phyloP scores from a whole-genome alignment of 2,329 filamentous ascomycete genomes.

The Fusarium albidum region DNA sequence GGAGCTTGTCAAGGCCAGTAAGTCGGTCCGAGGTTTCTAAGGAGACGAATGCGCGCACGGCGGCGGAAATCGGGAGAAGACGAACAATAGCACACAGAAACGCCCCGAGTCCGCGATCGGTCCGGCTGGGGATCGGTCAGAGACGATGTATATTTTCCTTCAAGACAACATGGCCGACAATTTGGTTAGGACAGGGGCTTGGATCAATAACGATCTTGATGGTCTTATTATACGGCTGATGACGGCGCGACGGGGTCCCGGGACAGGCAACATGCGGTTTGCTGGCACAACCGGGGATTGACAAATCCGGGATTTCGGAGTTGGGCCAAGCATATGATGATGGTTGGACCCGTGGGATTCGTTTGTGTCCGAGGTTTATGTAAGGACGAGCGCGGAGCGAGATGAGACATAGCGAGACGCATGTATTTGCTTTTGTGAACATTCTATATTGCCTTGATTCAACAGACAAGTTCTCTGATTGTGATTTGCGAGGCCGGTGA shows the following conservation, averaged over 20 bases:
- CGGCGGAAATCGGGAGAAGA: not conserved
- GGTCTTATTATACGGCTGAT: constrained; percentile 18
- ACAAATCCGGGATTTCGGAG: constrained; percentile 7
- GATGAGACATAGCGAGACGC: constrained; percentile 28
- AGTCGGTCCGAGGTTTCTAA: constrained; percentile 49
- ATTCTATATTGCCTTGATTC: constrained; percentile 37
- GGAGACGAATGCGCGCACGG: constrained; percentile 4
- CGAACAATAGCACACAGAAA: not conserved
- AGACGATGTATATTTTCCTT: constrained; percentile 16
- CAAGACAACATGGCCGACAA: constrained; percentile 7
- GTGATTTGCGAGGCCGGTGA: not conserved
- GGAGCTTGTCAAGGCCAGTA: constrained; percentile 62
- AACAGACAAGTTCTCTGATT: constrained; percentile 19
- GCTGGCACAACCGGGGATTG: constrained; percentile 6
- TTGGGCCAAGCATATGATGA: constrained; percentile 17
- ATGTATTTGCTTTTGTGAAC: constrained; percentile 31
- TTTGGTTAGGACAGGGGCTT: constrained; percentile 25
- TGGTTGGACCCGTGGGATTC: constrained; percentile 17
- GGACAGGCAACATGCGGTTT: constrained; percentile 3
- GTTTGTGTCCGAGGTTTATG: constrained; percentile 28
- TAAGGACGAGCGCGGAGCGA: constrained; percentile 11
- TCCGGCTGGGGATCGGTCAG: not conserved
- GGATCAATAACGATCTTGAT: constrained; percentile 25
- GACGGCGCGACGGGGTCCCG: constrained; percentile 7
- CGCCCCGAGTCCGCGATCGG: not conserved